These are phyloP conservation scores for Tylopilus plumbeoviolaceoides DNA, from an alignment of 768 basidiomycete genomes.

Conservation along the genomic window DNA sequence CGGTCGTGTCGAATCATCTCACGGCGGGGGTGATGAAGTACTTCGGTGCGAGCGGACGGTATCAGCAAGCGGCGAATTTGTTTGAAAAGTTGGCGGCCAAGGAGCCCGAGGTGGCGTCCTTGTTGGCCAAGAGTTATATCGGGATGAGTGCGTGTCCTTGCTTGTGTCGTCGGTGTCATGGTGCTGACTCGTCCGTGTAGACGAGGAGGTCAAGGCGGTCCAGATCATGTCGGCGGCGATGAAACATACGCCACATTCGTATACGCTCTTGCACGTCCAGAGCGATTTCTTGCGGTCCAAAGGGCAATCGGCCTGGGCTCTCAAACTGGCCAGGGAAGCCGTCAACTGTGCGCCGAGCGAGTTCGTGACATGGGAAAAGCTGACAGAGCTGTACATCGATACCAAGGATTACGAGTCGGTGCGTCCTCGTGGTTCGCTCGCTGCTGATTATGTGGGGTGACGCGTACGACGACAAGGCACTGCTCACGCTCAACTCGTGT, in stretches of 20 bases:
- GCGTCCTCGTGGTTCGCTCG: neutral
- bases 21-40: slow-evolving; percentile 95
- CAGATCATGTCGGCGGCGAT: slow-evolving; percentile 88
- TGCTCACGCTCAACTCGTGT: slow-evolving; percentile 96
- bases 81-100: slow-evolving; percentile 86
- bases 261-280: slow-evolving; percentile 90
- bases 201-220: slow-evolving; percentile 97
- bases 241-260: slow-evolving; percentile 83
- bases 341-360: slow-evolving; percentile 99
- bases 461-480: slow-evolving; percentile 40
- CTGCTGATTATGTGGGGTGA: neutral
- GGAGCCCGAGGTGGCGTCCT: slow-evolving; percentile 85
- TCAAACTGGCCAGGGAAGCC: slow-evolving; percentile 88
- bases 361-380: slow-evolving; percentile 98
- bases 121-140: slow-evolving; percentile 87
- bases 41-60: slow-evolving; percentile 89
- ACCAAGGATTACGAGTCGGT: slow-evolving; percentile 78
- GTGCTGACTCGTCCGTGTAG: slow-evolving; percentile 36
- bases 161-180: neutral
- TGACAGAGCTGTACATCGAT: slow-evolving; percentile 94
- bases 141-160: slow-evolving; percentile 81
- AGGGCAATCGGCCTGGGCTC: slow-evolving; percentile 81
- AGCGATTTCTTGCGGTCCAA: slow-evolving; percentile 91
- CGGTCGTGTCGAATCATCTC: slow-evolving; percentile 92
- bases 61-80: slow-evolving; percentile 83